Conservation (phyloP, 495 filamentous ascomycete genomes). For the Penicillium robsamsonii region DNA sequence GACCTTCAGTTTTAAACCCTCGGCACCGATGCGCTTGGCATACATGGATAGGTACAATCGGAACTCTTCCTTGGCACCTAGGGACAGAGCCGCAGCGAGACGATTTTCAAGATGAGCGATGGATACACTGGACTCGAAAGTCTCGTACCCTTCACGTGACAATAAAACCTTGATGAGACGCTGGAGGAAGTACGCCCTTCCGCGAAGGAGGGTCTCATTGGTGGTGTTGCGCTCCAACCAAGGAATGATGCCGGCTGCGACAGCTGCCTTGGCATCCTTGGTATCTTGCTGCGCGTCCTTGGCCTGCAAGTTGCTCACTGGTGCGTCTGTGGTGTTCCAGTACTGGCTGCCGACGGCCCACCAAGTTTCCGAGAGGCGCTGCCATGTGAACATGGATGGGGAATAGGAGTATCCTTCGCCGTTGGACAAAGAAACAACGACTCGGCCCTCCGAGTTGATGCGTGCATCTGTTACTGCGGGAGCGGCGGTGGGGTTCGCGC, state of each 20-base stretch:
- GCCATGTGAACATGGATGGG: conserved; percentile 81
- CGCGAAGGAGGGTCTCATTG: conserved; percentile 85
- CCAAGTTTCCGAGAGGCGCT: conserved; percentile 90
- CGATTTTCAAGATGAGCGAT: conserved; percentile 96
- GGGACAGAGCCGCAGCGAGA: conserved; percentile 79
- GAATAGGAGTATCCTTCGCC: conserved; percentile 92
- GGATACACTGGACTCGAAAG: conserved; percentile 84
- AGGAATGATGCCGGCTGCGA: conserved; percentile 92
- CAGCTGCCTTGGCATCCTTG: conserved; percentile 51
- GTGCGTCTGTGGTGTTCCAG: conserved; percentile 93
- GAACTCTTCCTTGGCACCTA: conserved; percentile 89
- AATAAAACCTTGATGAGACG: conserved; percentile 82
- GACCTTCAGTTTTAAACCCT: conserved; percentile 81
- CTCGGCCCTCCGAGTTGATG: conserved; percentile 78
- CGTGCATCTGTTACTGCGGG: conserved; percentile 86
- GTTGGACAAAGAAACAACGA: conserved; percentile 84
- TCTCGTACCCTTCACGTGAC: conserved; percentile 84
- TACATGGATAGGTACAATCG: conserved; percentile 92
- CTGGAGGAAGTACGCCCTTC: conserved; percentile 83
- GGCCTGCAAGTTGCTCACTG: conserved; percentile 72
- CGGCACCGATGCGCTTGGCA: conserved; percentile 87
- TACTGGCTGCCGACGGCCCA: conserved; percentile 98
- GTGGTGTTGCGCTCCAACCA: conserved; percentile 93
- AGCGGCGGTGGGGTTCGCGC: conserved; percentile 65
- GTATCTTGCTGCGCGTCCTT: conserved; percentile 54